Evolutionary conservation across 1,139 yeast genomes (phyloP), one percentile per base, ranked within the genome.

Genomic region (Trichomonascaceae sp.): DNA sequence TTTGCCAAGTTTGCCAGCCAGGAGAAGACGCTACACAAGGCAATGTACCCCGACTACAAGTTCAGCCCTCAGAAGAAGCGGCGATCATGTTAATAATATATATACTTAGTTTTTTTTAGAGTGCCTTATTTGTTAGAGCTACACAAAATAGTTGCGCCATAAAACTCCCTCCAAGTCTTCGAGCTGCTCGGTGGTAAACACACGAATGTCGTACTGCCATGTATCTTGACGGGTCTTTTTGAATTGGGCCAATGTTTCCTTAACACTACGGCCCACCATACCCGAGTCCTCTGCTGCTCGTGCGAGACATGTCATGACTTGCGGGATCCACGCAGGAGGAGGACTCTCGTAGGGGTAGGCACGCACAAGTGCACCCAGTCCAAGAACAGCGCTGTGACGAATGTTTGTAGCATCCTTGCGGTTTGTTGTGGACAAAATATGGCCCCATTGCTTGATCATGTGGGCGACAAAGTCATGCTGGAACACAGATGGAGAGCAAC

Each of bases 141-240:
- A 84, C 26, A 87, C 84, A 58, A 85, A 87, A 52, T 92, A 92
- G 54, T 93, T 82, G 55, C 82, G 80, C 80, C 94, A 79, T 28
- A 87, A 61, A 3, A 89, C 96, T 29, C 98, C 98, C 54, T 89
- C 97, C 36, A 92, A 63, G 54, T 85, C 95, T 49, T 85, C 93
- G 33, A 85, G 64, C 56, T 89, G 93, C 11, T 77, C 82, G 34
- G 69, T 73, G 4, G 76, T 72, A 54, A 92, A 92, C 5, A 73
- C 74, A 46, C 67, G 67, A 40, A 81, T 71, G 54, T 92, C 98
- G 42, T 84, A 70, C 46, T 81, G 93, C 99, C 99, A 92, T 0
- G 96, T 84, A 51, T 92, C 98, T 38, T 87, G 93, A 45, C 98
- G 71, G 4, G 84, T 77, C 60, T 85, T 87, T 54, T 87, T 89